Percentiles rank a stretch among this genome's conserved stretches.
These are phyloP conservation scores for Penicillium sp. DNA, from an alignment of 2,329 filamentous ascomycete species.

Conservation along the genomic window DNA sequence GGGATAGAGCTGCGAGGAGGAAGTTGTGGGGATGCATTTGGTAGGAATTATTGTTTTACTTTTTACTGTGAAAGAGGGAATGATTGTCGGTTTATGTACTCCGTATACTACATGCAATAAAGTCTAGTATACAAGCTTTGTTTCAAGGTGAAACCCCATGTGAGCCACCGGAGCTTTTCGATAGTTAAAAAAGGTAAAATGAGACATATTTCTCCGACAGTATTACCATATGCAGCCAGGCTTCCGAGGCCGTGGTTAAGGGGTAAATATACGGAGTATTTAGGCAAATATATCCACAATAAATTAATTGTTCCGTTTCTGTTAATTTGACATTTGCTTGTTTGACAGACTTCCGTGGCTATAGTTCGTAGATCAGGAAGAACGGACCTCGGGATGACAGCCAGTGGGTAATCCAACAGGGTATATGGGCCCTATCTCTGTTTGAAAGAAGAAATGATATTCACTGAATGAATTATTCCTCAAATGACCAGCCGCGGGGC, in stretches of 20 bases:
- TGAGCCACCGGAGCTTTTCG: neutral
- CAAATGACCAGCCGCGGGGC: conserved; percentile 7
- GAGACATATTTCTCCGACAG: neutral
- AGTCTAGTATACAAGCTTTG: neutral
- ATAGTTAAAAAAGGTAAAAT: neutral
- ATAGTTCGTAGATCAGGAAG: neutral
- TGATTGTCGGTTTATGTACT: neutral
- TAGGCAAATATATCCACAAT: neutral
- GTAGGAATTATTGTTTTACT: neutral
- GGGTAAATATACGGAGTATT: neutral
- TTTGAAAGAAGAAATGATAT: neutral
- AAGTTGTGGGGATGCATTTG: conserved; percentile 11
- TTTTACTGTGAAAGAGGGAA: neutral
- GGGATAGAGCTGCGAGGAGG: conserved; percentile 11
- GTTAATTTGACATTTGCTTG: neutral
- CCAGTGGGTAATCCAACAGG: neutral
- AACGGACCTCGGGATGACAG: neutral
- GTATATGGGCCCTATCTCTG: neutral
- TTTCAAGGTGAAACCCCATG: neutral
- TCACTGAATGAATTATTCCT: conserved; percentile 12
- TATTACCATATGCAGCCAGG: neutral
- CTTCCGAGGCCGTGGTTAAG: neutral
- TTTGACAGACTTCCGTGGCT: no score
- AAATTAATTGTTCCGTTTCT: neutral
- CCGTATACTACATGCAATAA: neutral